Conservation (phyloP, 352 stramenopile genomes). For the Phytophthora sp. region DNA sequence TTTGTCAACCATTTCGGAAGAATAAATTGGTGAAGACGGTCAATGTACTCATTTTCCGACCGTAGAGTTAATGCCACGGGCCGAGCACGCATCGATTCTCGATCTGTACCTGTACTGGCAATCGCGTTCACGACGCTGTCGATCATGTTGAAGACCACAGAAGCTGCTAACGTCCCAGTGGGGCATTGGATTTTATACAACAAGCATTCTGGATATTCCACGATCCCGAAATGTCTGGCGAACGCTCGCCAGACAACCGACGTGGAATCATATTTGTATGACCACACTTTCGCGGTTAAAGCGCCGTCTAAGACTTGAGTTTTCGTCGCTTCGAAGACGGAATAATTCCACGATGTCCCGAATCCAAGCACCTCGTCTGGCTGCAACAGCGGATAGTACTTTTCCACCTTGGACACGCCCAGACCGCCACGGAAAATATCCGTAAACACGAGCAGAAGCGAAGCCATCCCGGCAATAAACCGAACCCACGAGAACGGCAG, state of each 20-base stretch:
- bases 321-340: constrained; percentile 25
- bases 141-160: constrained; percentile 39
- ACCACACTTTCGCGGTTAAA: constrained; percentile 27
- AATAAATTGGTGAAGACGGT: constrained; percentile 52
- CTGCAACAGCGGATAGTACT: constrained; percentile 31
- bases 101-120: not conserved
- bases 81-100: too few species aligned
- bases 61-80: constrained; percentile 23
- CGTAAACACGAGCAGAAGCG: constrained; percentile 36
- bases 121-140: constrained; percentile 31
- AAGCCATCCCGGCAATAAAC: constrained; percentile 21
- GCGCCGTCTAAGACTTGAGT: not conserved
- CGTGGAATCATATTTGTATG: constrained; percentile 51
- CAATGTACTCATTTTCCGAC: constrained; percentile 36
- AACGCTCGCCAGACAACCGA: constrained; percentile 42
- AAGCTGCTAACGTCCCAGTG: constrained; percentile 3
- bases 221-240: constrained; percentile 19
- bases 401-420: constrained; percentile 9
- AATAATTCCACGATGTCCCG: constrained; percentile 43
- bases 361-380: constrained; percentile 38
- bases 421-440: constrained; percentile 44
- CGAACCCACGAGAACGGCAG: constrained; percentile 36
- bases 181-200: constrained; percentile 20
- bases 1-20: constrained; percentile 40
- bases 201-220: constrained; percentile 32